Evolutionary conservation across 441 rosid species (phyloP).

Genomic region (Brassica hybrid): DNA sequence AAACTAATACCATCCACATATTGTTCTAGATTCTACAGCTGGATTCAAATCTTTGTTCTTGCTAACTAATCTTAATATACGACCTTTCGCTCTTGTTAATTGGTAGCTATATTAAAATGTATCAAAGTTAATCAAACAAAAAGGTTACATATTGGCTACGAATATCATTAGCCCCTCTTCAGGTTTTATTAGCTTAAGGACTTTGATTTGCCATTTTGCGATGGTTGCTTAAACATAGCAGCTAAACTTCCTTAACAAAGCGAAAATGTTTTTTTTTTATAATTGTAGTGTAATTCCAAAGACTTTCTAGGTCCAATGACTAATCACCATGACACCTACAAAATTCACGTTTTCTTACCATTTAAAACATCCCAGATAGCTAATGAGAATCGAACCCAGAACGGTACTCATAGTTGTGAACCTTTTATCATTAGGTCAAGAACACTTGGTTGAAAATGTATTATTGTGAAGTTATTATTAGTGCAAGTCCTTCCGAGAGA

Average conservation of each 20-base stretch:
- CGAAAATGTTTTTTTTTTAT: not conserved
- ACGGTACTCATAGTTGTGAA: too few relatives aligned
- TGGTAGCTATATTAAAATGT: not conserved
- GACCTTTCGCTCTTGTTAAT: not conserved
- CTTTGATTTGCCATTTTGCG: not conserved
- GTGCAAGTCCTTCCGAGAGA: not conserved
- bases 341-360: too few relatives aligned
- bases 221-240: not conserved
- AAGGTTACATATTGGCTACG: not conserved
- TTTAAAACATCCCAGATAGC: too few relatives aligned
- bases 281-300: too few relatives aligned
- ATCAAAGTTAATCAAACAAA: not conserved
- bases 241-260: not conserved
- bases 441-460: not conserved
- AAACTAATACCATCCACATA: conserved; percentile 14
- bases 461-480: not conserved
- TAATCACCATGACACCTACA: too few relatives aligned
- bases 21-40: conserved; percentile 39
- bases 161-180: not conserved
- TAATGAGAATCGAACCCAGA: too few relatives aligned
- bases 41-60: conserved; percentile 22
- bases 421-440: too few relatives aligned
- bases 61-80: conserved; percentile 14
- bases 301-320: too few relatives aligned
- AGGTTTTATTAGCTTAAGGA: not conserved